phyloP scores from a whole-genome alignment of 2,329 filamentous ascomycete genomes.

The Fusarium liriodendri region DNA sequence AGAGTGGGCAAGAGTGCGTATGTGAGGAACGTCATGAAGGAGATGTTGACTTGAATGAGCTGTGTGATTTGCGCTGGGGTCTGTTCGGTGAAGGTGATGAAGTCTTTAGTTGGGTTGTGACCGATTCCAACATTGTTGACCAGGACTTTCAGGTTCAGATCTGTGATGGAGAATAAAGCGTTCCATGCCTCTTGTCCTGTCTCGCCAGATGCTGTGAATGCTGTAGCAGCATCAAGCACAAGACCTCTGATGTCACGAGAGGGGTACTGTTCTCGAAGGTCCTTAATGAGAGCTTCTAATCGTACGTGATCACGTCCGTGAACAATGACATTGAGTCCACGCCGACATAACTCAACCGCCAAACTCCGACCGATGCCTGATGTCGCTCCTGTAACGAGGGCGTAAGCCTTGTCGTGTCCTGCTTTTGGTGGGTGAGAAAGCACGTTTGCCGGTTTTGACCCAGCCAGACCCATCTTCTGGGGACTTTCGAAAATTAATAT shows the following conservation, averaged over 20 bases:
- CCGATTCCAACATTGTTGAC: conserved; percentile 5
- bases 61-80: background rate
- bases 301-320: background rate
- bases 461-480: background rate
- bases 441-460: background rate
- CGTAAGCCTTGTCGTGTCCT: background rate
- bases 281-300: background rate
- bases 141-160: background rate
- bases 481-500: background rate
- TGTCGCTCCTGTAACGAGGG: background rate
- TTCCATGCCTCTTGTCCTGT: background rate
- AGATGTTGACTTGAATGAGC: conserved; percentile 9
- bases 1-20: background rate
- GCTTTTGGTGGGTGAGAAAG: background rate
- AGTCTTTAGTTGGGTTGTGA: background rate
- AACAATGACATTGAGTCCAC: background rate
- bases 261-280: background rate
- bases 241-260: background rate
- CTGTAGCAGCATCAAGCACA: background rate
- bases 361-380: background rate
- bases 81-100: background rate
- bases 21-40: conserved; percentile 1
- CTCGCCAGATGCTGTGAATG: background rate
- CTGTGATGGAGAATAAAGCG: background rate
- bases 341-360: background rate